Evolutionary conservation across 306 rosid species (phyloP), one percentile per base, ranked within the genome.

Genomic region (Cucurbita ficifolia): DNA sequence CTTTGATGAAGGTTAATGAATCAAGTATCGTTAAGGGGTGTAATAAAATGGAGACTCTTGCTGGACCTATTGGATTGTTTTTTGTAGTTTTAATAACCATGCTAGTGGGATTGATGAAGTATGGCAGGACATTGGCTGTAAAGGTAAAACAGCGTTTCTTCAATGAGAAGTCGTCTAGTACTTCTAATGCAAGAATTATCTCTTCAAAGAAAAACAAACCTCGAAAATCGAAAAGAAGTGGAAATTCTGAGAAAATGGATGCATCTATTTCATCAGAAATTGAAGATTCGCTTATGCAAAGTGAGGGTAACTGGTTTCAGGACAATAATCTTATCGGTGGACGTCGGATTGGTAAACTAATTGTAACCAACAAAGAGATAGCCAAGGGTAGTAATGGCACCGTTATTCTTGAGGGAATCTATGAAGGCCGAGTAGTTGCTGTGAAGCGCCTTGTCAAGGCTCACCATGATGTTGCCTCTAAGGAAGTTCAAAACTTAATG

Each of bases 301-400:
- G 61, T 3, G 70, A 78, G 62, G 71, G 59, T 57, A 80, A 75
- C 42, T 57, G 63, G 70, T 48, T 55, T 18, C 48, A 55, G 65
- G 69, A 56, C 24, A 83, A 72, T 69, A 76, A 80, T 70, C 75
- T 83, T n/a, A 69, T 48, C 19, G 70, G 75, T 70, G 98, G 92
- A 22, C 89, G 89, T 24, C 82, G 76, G 73, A 77, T 92, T 58
- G 96, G 97, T 75, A 92, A 92, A 71, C 73, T 89, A 43, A 38
- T 82, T 12, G 77, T 89, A 61, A 87, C 96, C 19, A 82, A 80
- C 65, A 83, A 50, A 60, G 90, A 89, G 82, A 92, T 92, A 76
- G 94, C 95, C 22, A 89, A 81, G 78, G 97, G 97, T 73, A 92
- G 97, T 77, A 92, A 92, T 62, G 97, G 92, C 17, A 89, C 97